Evolutionary conservation across 2,329 filamentous ascomycete genomes (phyloP).

Genomic region (Aspergillus clavatus): DNA sequence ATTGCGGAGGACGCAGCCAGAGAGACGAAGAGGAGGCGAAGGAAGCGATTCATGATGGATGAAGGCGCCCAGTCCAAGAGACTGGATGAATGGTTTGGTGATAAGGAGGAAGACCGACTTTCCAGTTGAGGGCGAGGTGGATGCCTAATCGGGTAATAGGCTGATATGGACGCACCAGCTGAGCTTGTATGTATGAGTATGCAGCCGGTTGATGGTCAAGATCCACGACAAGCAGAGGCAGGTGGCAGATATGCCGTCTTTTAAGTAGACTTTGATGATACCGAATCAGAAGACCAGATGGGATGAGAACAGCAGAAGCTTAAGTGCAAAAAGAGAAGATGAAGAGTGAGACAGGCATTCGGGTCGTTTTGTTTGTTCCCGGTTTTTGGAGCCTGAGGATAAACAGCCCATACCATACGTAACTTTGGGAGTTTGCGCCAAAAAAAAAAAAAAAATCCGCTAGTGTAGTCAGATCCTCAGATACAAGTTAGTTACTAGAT

Average conservation of each 20-base stretch:
- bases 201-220: neutral
- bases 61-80: neutral
- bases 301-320: neutral
- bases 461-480: too few relatives aligned
- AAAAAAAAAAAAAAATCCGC: too few relatives aligned
- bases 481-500: too few relatives aligned
- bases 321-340: neutral
- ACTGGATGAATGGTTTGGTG: neutral
- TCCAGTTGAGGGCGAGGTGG: neutral
- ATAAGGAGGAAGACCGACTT: neutral
- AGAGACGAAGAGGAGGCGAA: slow-evolving; percentile 23
- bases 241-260: neutral
- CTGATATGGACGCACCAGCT: neutral
- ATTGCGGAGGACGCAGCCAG: slow-evolving; percentile 23
- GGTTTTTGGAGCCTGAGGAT: neutral
- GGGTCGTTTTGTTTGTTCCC: neutral
- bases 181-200: neutral
- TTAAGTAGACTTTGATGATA: neutral
- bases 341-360: neutral
- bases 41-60: slow-evolving; percentile 13
- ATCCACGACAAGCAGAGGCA: neutral
- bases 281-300: neutral
- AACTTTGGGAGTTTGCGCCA: too few relatives aligned
- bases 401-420: neutral
- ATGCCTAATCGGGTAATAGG: neutral